These are phyloP conservation scores for Punctularia strigosozonata DNA, from an alignment of 768 basidiomycete genomes.

Conservation along the genomic window DNA sequence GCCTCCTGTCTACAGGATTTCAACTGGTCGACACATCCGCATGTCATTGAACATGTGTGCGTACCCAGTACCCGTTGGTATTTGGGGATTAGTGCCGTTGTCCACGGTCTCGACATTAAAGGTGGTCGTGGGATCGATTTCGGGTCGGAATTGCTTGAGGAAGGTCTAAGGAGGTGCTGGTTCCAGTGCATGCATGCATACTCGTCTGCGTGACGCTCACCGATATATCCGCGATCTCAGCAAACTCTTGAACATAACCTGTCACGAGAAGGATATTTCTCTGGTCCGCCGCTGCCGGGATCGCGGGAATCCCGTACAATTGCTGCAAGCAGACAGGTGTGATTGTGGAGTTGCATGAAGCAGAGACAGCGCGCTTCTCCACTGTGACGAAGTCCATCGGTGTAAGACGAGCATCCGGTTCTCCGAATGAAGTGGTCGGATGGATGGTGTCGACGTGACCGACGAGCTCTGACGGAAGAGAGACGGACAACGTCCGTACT, in stretches of 20 bases:
- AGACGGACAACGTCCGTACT: slow-evolving; percentile 24
- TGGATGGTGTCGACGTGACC: slow-evolving; percentile 20
- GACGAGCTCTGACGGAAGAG: slow-evolving; percentile 20
- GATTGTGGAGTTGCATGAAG: slow-evolving; percentile 16
- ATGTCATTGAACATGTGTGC: too few relatives aligned
- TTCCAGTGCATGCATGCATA: too few relatives aligned
- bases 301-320: slow-evolving; percentile 23
- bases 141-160: slow-evolving; percentile 17
- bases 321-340: slow-evolving; percentile 21
- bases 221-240: slow-evolving; percentile 16
- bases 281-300: slow-evolving; percentile 13
- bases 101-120: slow-evolving; percentile 25
- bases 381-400: slow-evolving; percentile 1
- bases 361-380: neutral
- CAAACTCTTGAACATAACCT: slow-evolving; percentile 20
- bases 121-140: slow-evolving; percentile 19
- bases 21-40: too few relatives aligned
- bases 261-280: slow-evolving; percentile 18
- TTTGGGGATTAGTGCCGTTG: slow-evolving; percentile 22
- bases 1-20: too few relatives aligned
- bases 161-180: too few relatives aligned
- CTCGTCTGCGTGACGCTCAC: slow-evolving; percentile 10
- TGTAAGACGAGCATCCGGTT: too few relatives aligned
- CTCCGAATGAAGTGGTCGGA: slow-evolving; percentile 18
- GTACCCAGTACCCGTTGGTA: slow-evolving; percentile 21